Percentiles rank a stretch among this genome's conserved stretches.
phyloP scores from a whole-genome alignment of 345 rosid species.

The Rhodamnia rubescens region DNA sequence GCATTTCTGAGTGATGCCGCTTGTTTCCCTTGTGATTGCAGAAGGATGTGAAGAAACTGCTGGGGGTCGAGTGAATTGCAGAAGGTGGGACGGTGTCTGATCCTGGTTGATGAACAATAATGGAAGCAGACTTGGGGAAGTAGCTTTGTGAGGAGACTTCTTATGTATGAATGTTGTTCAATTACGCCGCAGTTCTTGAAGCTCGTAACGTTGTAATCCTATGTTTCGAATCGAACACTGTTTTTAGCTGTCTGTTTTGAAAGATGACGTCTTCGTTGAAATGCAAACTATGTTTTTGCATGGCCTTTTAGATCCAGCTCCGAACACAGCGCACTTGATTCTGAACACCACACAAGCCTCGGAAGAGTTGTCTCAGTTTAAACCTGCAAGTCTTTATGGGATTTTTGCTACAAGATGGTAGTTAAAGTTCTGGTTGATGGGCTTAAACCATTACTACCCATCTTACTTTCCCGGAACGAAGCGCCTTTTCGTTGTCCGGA shows the following conservation, averaged over 20 bases:
- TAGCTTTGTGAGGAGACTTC: neutral
- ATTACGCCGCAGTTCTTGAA: neutral
- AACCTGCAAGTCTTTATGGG: too few species aligned
- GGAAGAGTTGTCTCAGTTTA: too few species aligned
- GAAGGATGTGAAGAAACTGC: slow-evolving; percentile 66
- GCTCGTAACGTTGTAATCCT: neutral
- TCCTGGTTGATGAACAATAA: neutral
- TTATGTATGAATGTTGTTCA: neutral
- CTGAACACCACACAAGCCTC: too few species aligned
- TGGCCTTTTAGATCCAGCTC: too few species aligned
- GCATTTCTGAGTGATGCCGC: neutral
- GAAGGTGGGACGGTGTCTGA: neutral
- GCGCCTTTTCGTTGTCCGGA: too few species aligned
- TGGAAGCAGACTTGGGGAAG: neutral
- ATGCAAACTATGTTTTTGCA: too few species aligned
- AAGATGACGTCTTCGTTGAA: too few species aligned
- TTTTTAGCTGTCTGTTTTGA: neutral
- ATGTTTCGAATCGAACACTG: neutral
- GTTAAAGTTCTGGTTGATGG: too few species aligned
- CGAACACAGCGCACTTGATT: too few species aligned
- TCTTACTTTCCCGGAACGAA: too few species aligned
- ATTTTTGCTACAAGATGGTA: too few species aligned
- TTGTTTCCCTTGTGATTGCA: slow-evolving; percentile 13
- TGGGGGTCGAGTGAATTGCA: slow-evolving; percentile 23
- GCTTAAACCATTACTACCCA: too few species aligned